Base-by-base conservation (phyloP, 208 protist species). In the Porcisia hertigi region DNA sequence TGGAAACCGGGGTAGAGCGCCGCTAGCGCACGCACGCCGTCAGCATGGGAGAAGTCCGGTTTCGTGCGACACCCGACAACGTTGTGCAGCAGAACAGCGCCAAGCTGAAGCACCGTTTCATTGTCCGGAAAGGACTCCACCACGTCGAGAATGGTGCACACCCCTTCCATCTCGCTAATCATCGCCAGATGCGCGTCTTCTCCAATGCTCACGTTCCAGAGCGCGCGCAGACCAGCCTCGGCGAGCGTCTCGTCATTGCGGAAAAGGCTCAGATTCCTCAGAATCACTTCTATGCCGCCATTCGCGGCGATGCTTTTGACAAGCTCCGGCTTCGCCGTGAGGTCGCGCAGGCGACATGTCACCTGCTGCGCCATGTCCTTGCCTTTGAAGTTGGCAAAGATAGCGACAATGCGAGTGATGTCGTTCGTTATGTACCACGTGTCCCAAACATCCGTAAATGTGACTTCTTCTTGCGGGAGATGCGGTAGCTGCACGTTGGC, bases 351-450 rank as follows among this genome's bases (percentile, higher is more conserved):
- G 45, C 88, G 88, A 49, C 81, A 81, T 20, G 87, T 88, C 6
- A 87, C 85, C 63, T 85, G 63, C 69, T 90, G 85, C 36, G 83
- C 74, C 86, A 96, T 92, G 4, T 86, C 71, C 41, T 80, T 80
- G 41, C 78, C 74, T 63, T 80, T 89, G 79, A 97, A 97, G 84
- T 96, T 97, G 63, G 75, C 82, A 47, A 95, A 72, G 6, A 97
- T 96, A 0, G 85, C 84, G 23, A 94, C 64, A 74, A 94, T 86
- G 30, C 94, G 87, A 1, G 92, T 79, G 55, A 94, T 81, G 80
- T 97, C 91, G 73, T 89, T 88, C 12, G 89, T 75, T 2, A 92
- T 59, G 76, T 92, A 95, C 93, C 95, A 98, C 43, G 93, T 97
- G 69, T 84, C 86, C 95, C 95, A 98, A 34, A 97, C 80, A n/a